Evolutionary conservation across 768 basidiomycete species (phyloP), one percentile per base, ranked within the genome.

Genomic region (Sporobolomyces phaffii): DNA sequence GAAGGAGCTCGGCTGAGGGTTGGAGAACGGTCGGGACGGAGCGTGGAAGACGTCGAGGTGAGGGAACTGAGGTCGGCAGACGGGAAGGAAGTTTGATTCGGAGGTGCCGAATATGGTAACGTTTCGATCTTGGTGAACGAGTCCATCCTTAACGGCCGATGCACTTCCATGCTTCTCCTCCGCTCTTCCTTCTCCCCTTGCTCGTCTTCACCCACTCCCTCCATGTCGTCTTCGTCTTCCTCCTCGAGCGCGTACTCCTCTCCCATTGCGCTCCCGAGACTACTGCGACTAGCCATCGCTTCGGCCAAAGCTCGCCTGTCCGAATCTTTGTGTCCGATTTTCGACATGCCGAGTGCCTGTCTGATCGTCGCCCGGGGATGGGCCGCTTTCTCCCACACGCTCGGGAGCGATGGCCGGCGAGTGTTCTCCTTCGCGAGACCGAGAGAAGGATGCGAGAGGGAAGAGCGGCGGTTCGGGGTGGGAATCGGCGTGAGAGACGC

Each of bases 361-460:
- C 75, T 71, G 38, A 79, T 73, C 31, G 75, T 68, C 10, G 73
- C 68, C 14, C 74, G 72, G 2, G 77, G 79, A 68, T 79, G 79
- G 10, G 77, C 73, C 6, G 79, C 79, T 61, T 77, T 78, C 56
- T 80, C 80, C 50, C 80, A 70, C 58, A 81, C 79, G 44, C 79
- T 79, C 0, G 80, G 80, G 0, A 80, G 72, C n/a, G 77, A 77
- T 0, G 79, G 79, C 20, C 79, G 28, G 41, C 18, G 20, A 31
- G 26, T 10, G 34, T 28, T n/a, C 7, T 60, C 59, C 36, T 49
- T 49, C 10, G 48, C 34, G 3, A 49, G 24, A 9, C 44, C 44
- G 59, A 49, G 48, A 1, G 59, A 38, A 24, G 59, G 48, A 28
- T 38, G 36, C 8, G 60, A 45, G 26, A 61, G 38, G 18, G 65